phyloP scores from a whole-genome alignment of 768 basidiomycete species.

The Glaciozyma martinii region DNA sequence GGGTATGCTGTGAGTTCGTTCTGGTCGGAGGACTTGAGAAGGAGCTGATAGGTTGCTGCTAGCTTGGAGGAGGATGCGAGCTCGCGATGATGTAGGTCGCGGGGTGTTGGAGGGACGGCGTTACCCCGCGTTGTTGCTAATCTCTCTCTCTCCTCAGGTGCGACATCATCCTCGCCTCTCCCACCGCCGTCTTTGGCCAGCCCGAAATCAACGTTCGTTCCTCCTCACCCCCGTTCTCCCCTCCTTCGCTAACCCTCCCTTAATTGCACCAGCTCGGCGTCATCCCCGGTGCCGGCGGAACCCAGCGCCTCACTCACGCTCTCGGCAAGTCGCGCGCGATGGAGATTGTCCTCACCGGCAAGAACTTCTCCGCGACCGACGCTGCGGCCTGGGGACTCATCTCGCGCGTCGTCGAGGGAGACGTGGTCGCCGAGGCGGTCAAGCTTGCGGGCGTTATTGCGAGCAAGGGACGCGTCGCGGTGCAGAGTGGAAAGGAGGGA shows the following conservation, averaged over 20 bases:
- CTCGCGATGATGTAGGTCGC: constrained; percentile 70
- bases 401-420: constrained; percentile 66
- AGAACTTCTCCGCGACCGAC: constrained; percentile 66
- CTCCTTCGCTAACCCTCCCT: background rate
- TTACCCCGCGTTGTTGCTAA: background rate
- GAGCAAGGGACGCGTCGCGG: constrained; percentile 69
- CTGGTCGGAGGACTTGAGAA: no score
- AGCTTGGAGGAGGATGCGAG: constrained; percentile 97
- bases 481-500: constrained; percentile 81
- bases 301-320: constrained; percentile 73
- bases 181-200: constrained; percentile 85
- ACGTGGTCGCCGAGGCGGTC: constrained; percentile 79
- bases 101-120: background rate
- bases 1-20: constrained; percentile 63
- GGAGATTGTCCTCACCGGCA: constrained; percentile 87
- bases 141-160: constrained; percentile 38
- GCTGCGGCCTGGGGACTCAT: constrained; percentile 83
- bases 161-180: constrained; percentile 86
- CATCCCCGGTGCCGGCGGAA: constrained; percentile 90
- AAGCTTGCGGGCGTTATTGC: constrained; percentile 68
- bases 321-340: constrained; percentile 90
- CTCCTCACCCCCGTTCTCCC: background rate
- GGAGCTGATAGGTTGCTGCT: background rate
- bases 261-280: constrained; percentile 61
- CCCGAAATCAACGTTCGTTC: constrained; percentile 68